Base-by-base conservation (phyloP, 2,329 filamentous ascomycete genomes). In the Cylindrodendrum hubeiense region DNA sequence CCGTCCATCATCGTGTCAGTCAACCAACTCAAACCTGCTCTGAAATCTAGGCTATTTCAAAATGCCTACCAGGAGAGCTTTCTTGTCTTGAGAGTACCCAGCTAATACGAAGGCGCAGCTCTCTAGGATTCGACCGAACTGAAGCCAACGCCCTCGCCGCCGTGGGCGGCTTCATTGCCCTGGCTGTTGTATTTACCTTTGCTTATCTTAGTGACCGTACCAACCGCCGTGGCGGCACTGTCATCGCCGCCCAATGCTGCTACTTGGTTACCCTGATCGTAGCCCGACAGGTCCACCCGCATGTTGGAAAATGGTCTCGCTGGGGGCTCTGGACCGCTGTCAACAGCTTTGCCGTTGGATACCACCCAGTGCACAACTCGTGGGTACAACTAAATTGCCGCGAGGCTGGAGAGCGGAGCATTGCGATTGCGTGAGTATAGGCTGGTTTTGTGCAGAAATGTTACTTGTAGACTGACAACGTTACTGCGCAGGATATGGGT, bases 311-410 rank as follows among this genome's bases (percentile, higher is more conserved):
- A 15, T 65, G 63, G 57, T 65, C 58, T 2, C 43, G 63, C 43
- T 65, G 58, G 58, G 58, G 58, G 1, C 47, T 65, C 5, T 86
- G 84, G 84, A 86, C 84, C 3, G 75, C 76, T 0, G 78, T 86
- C 15, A 86, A 86, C 71, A 76, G 75, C 0, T 80, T 86, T 39
- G 82, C 84, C 0, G 84, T 86, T 2, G 82, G 84, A 0, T 86
- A 86, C 66, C 84, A 86, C 68, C 84, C 84, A 0, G 77, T 84
- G 1, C 83, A 86, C 60, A 86, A 86, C 70, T 80, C 82, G 0
- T 86, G 84, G 84, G 77, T 85, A 12, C 83, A 85, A 66, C 71
- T 86, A 8, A 87, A 86, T 68, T 85, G 83, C 68, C 75, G 74
- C 6, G 81, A 80, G 28, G 72, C 81, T 0, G 73, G 79, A 1